A percentile compares a stretch with the other conserved stretches of the same genome.
Conservation (phyloP, 306 rosid species). For the Senna siamea region DNA sequence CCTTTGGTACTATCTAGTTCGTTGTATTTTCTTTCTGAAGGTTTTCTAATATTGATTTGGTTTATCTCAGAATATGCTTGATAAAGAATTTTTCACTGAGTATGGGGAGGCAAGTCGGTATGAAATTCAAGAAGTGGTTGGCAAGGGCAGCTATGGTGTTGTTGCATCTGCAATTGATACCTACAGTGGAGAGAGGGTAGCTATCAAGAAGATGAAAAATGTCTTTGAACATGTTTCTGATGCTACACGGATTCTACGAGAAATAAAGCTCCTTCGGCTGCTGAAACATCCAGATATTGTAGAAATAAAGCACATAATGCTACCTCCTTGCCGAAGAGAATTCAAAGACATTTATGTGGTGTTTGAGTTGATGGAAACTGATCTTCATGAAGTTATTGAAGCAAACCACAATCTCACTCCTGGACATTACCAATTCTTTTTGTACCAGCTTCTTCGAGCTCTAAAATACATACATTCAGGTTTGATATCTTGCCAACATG, state of each 20-base stretch:
- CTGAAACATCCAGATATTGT: slow-evolving; percentile 75
- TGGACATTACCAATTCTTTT: slow-evolving; percentile 62
- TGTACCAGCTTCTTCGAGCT: slow-evolving; percentile 77
- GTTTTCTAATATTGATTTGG: slow-evolving; percentile 35
- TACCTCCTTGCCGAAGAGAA: slow-evolving; percentile 69
- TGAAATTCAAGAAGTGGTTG: slow-evolving; percentile 68
- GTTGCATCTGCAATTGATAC: slow-evolving; percentile 75
- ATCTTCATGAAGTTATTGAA: slow-evolving; percentile 67
- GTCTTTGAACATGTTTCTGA: slow-evolving; percentile 73
- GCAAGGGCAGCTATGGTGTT: slow-evolving; percentile 77
- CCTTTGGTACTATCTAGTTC: neutral
- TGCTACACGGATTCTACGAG: slow-evolving; percentile 67
- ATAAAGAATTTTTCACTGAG: slow-evolving; percentile 73
- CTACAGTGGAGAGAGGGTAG: slow-evolving; percentile 68
- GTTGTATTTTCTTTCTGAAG: slow-evolving; percentile 1
- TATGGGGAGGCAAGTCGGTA: slow-evolving; percentile 76
- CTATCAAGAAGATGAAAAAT: slow-evolving; percentile 69
- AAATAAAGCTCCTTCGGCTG: slow-evolving; percentile 69
- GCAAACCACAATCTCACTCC: slow-evolving; percentile 69
- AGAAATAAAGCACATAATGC: slow-evolving; percentile 70
- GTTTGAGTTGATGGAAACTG: slow-evolving; percentile 77
- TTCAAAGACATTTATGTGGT: slow-evolving; percentile 70
- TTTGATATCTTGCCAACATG: slow-evolving; percentile 32
- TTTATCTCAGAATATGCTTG: slow-evolving; percentile 60
- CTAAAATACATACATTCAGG: slow-evolving; percentile 76